Base-by-base conservation (phyloP, 2,329 filamentous ascomycete genomes). In the Bipolaris victoriae region DNA sequence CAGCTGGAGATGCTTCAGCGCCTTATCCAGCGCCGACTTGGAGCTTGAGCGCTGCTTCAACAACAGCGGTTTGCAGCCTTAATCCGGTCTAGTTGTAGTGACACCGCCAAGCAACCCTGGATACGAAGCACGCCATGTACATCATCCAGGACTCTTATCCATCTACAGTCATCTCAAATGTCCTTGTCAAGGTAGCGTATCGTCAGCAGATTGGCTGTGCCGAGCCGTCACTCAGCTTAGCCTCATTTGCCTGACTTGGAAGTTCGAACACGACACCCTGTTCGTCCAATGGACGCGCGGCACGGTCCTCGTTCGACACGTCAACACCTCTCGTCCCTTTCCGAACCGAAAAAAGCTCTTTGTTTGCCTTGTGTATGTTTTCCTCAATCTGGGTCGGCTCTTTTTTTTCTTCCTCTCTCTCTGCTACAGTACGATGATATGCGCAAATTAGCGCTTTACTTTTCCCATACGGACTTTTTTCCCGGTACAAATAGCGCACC, bases 1-100 rank as follows among this genome's bases (percentile, higher is more conserved):
- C 60, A 74, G 51, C 58, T 76, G 36, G 54, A 70, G 63, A 68
- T 68, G 63, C 64, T 75, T 29, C 67, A 71, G 50, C 58, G 68
- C 47, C 66, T 76, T 50, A 75, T 76, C 50, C 63, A 70, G 60
- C 68, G 63, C 49, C 70, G 70, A 58, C 68, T 74, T 49, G 58
- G 63, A 44, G 66, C 62, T 46, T 70, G 60, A 69, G 60, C 55
- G 43, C 52, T 51, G 52, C 52, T 61, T 50, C 15, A 48, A 11
- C 33, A 37, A 59, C 45, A 53, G 48, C 24, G 37, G 49, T 57
- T 51, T 56, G 61, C 54, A 67, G 56, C 31, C 36, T 58, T 55
- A 61, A 61, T 59, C 57, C 58, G 64, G 60, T 61, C 55, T 61
- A 49, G 58, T 57, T 52, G 52, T 58, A 44, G 56, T 61, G 63